A percentile compares a stretch with the other conserved stretches of the same genome.
phyloP scores from a whole-genome alignment of 352 stramenopile genomes.

The Pythium chondricola region DNA sequence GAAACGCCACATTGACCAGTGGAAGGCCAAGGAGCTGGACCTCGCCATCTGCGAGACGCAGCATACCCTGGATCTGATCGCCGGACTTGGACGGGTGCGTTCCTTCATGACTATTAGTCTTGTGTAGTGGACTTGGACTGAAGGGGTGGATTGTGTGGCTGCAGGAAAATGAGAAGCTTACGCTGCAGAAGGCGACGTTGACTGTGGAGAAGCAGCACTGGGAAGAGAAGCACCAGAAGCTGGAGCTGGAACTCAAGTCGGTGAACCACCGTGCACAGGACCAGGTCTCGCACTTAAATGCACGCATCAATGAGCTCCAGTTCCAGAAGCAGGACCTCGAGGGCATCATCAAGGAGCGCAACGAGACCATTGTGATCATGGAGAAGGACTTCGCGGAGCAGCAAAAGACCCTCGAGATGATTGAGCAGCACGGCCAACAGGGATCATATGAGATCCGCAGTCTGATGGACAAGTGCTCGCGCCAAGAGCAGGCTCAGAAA shows the following conservation, averaged over 20 bases:
- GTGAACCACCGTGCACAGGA: constrained; percentile 45
- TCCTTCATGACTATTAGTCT: too few species aligned
- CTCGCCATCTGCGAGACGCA: constrained; percentile 66
- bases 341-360: constrained; percentile 32
- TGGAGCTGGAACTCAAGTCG: constrained; percentile 38
- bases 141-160: neutral
- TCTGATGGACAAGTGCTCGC: constrained; percentile 29
- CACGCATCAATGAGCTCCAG: constrained; percentile 41
- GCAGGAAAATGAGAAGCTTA: constrained; percentile 41
- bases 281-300: constrained; percentile 45
- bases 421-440: constrained; percentile 34
- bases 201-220: constrained; percentile 65
- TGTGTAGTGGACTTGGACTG: too few species aligned
- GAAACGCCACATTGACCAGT: constrained; percentile 79
- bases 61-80: constrained; percentile 57
- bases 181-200: constrained; percentile 43
- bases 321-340: constrained; percentile 47
- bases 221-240: constrained; percentile 74
- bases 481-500: constrained; percentile 33
- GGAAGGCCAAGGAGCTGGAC: constrained; percentile 79
- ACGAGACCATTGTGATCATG: constrained; percentile 25
- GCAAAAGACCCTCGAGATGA: constrained; percentile 32
- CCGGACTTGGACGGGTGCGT: constrained; percentile 41
- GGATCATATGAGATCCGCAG: constrained; percentile 38
- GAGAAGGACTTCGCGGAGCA: constrained; percentile 37